Percentiles rank a stretch among this genome's conserved stretches.
These are phyloP conservation scores for Knoxia roxburghii DNA, from an alignment of 257 asterid genomes.

Conservation along the genomic window DNA sequence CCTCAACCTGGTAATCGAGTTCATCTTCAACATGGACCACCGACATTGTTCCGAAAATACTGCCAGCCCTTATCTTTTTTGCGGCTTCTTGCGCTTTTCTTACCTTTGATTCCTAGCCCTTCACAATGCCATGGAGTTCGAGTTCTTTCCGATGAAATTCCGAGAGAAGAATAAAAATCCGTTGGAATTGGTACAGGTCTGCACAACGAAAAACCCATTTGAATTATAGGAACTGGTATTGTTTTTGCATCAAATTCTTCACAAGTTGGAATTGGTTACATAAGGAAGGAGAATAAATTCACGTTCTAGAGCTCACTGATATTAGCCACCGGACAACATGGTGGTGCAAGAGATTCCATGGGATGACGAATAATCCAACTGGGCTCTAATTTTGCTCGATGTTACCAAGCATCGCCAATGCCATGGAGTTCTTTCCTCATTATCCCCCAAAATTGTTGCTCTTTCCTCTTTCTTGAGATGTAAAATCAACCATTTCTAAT, in stretches of 20 bases:
- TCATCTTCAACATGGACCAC: constrained; percentile 92
- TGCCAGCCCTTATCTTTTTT: constrained; percentile 39
- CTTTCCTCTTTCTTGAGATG: constrained; percentile 17
- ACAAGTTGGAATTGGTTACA: neutral
- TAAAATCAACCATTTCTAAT: no score
- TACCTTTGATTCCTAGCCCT: constrained; percentile 64
- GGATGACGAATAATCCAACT: constrained; percentile 1
- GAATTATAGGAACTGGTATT: neutral
- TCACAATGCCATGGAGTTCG: constrained; percentile 60
- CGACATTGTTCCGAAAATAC: constrained; percentile 61
- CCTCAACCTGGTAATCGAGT: constrained; percentile 30
- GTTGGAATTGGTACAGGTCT: constrained; percentile 20
- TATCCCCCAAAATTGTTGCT: constrained; percentile 24
- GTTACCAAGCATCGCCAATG: no score
- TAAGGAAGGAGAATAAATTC: neutral
- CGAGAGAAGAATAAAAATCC: constrained; percentile 9
- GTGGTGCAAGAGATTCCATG: no score
- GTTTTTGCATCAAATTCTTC: constrained; percentile 6
- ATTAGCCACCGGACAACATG: neutral
- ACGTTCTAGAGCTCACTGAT: neutral
- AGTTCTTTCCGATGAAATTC: constrained; percentile 15
- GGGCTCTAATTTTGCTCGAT: no score
- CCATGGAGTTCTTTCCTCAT: constrained; percentile 74
- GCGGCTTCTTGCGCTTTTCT: constrained; percentile 58
- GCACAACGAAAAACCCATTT: constrained; percentile 39